phyloP scores from a whole-genome alignment of 345 rosid species.

The Salix caprea region DNA sequence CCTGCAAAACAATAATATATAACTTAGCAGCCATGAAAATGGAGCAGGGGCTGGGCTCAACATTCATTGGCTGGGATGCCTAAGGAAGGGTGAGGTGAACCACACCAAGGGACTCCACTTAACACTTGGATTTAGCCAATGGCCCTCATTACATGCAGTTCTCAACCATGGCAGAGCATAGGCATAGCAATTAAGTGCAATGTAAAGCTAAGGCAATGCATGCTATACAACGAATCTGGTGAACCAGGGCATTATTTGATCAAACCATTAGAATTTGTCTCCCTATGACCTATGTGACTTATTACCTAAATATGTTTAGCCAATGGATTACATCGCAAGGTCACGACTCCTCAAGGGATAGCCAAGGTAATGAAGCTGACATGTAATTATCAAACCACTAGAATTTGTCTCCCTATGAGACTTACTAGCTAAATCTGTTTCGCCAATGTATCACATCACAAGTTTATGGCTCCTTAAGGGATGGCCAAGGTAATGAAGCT shows the following conservation, averaged over 20 bases:
- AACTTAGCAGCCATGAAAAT: slow-evolving; percentile 1
- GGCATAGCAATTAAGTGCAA: background rate
- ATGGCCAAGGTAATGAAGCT: background rate
- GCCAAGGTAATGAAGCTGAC: background rate
- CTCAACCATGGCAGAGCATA: background rate
- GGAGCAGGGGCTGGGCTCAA: background rate
- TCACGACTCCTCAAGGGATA: background rate
- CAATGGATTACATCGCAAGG: background rate
- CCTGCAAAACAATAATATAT: slow-evolving; percentile 43
- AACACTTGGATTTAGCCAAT: background rate
- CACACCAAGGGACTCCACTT: background rate
- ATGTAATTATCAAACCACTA: no score
- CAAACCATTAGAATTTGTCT: background rate
- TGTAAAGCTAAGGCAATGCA: background rate
- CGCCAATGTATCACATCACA: background rate
- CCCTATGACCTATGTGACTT: background rate
- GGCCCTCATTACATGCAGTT: background rate
- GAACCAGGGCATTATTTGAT: background rate
- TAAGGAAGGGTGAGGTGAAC: background rate
- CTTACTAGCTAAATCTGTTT: background rate
- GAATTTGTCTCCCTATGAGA: background rate
- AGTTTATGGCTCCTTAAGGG: background rate
- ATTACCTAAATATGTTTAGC: background rate
- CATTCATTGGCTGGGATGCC: background rate
- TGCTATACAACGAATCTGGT: background rate